Evolutionary conservation across 148 eudicot species (phyloP).

Genomic region (Euryodendron excelsum): DNA sequence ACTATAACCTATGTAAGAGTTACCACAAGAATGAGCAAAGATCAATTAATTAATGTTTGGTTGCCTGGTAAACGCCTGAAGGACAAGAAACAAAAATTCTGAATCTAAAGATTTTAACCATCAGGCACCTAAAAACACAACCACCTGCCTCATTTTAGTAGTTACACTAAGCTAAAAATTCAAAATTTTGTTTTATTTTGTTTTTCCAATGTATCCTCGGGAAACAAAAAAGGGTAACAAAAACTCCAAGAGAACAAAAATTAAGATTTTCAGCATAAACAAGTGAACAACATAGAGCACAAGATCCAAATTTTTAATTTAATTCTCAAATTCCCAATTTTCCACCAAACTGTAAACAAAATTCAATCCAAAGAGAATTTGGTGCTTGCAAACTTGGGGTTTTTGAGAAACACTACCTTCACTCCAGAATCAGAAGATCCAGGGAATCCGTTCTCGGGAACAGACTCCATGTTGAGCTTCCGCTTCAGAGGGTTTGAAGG

Average conservation of each 20-base stretch:
- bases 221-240: not conserved
- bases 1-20: conserved; percentile 55
- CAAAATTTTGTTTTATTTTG: not conserved
- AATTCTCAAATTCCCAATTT: not conserved
- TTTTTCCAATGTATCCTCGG: not conserved
- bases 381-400: not conserved
- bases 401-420: conserved; percentile 33
- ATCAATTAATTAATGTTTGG: not conserved
- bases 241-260: not conserved
- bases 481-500: conserved; percentile 46
- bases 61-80: not conserved
- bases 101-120: not conserved
- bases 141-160: not conserved
- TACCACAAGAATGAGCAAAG: not conserved
- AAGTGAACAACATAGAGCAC: conserved; percentile 3
- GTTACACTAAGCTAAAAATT: not conserved
- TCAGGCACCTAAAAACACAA: not conserved
- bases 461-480: conserved; percentile 50
- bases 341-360: not conserved
- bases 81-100: not conserved
- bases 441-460: conserved; percentile 29
- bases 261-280: not conserved
- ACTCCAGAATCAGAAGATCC: conserved; percentile 70
- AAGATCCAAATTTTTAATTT: not conserved
- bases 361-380: not conserved